Evolutionary conservation across 345 rosid species (phyloP), one percentile per base, ranked within the genome.

Genomic region (Erucastrum elatum): DNA sequence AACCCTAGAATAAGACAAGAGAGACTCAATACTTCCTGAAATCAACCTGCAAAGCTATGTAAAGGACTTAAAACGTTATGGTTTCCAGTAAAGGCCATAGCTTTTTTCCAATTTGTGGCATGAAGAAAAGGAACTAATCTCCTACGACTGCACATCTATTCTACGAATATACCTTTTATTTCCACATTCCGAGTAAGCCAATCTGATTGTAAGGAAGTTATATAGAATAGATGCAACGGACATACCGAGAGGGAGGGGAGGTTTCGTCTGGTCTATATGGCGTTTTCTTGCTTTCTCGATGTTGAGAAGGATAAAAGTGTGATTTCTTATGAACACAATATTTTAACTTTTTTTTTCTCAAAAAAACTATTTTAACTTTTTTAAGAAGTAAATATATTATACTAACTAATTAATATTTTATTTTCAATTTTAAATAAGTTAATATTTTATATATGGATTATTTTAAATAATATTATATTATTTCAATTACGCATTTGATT

Each of bases 51-150:
- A 37, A 34, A 21, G 29, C 58, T 27, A 33, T 31, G 25, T 66
- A 58, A 75, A 75, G 3, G 72, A 67, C 60, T 26, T 34, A 8
- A 46, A 69, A 37, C 39, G 41, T 37, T 3, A 16, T 37, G 41
- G 46, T 33, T 15, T 58, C 16, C 16, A 8, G n/a, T 44, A 75
- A 46, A 63, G 56, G 55, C 58, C 17, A 62, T 35, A 77, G 56
- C 70, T 70, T 70, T 70, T 62, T 35, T 44, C 71, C 63, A 26
- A 59, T 16, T n/a, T 6, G 33, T 76, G 74, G 49, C 62, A 21
- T 30, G 16, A 39, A 68, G 3, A 70, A 2, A 37, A 34, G 39
- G 39, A 53, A 34, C 66, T 77, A 64, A 77, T 64, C 21, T 34
- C 69, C 6, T 35, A 51, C 0, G 33, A 58, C 65, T 41, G 74